phyloP scores from a whole-genome alignment of 176 grass and related monocot species.

The Avena sativa region DNA sequence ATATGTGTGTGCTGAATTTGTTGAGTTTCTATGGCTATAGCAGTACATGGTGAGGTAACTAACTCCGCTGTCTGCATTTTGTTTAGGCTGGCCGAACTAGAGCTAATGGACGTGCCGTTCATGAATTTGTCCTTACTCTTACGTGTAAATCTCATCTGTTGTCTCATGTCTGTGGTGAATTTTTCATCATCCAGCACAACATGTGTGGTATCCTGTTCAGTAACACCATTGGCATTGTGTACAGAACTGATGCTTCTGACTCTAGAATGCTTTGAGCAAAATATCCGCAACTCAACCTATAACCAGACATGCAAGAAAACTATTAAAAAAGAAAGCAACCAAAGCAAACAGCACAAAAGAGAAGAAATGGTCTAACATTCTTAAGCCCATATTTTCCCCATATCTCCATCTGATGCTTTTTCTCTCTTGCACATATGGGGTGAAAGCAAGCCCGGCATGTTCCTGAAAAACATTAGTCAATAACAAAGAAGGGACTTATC shows the following conservation, averaged over 20 bases:
- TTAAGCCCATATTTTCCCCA: conserved; percentile 87
- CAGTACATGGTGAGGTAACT: conserved; percentile 31
- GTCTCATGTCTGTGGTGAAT: conserved; percentile 52
- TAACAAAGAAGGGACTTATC: conserved; percentile 5
- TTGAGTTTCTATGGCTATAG: conserved; percentile 44
- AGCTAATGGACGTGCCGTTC: conserved; percentile 31
- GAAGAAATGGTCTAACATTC: conserved; percentile 71
- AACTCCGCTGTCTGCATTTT: conserved; percentile 51
- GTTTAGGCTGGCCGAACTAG: conserved; percentile 52
- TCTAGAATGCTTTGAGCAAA: conserved; percentile 88
- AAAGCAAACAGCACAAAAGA: conserved; percentile 29
- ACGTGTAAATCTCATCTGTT: conserved; percentile 69
- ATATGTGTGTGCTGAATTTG: conserved; percentile 46
- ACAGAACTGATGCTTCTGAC: conserved; percentile 43
- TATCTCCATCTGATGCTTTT: conserved; percentile 94
- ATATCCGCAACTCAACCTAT: conserved; percentile 90
- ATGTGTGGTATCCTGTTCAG: conserved; percentile 45
- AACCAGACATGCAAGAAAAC: conserved; percentile 35
- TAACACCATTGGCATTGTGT: conserved; percentile 32
- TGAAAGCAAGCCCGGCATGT: conserved; percentile 93
- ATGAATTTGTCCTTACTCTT: conserved; percentile 73
- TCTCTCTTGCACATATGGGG: conserved; percentile 93
- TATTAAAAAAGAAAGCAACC: conserved; percentile 30
- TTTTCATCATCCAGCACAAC: conserved; percentile 46
- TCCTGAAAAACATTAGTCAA: conserved; percentile 58